A percentile compares a stretch with the other conserved stretches of the same genome.
These are phyloP conservation scores for Brassica hybrid DNA, from an alignment of 441 rosid species.

Conservation along the genomic window DNA sequence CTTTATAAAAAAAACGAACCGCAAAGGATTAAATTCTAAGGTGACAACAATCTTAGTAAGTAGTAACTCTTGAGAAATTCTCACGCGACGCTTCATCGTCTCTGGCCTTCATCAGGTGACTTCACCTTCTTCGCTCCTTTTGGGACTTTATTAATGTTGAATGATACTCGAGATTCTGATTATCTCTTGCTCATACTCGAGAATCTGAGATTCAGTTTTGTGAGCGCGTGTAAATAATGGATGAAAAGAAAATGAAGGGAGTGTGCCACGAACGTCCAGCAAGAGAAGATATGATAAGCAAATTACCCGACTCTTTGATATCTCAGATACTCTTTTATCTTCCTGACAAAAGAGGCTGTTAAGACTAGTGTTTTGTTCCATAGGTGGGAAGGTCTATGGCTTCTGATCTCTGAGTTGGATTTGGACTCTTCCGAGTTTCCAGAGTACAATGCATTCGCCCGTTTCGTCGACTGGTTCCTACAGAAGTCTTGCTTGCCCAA, in stretches of 20 bases:
- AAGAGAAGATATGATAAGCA: not conserved
- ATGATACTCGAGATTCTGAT: too few species aligned
- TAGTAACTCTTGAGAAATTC: too few species aligned
- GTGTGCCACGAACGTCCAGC: not conserved
- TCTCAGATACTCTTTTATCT: conserved; percentile 12
- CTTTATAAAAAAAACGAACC: too few species aligned
- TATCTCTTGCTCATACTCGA: too few species aligned
- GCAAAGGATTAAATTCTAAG: too few species aligned
- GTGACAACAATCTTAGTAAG: too few species aligned
- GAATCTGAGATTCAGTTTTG: too few species aligned
- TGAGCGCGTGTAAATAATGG: too few species aligned
- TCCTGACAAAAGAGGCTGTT: conserved; percentile 18
- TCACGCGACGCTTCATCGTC: too few species aligned
- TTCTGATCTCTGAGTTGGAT: not conserved
- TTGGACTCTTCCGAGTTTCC: not conserved
- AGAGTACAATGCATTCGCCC: conserved; percentile 4
- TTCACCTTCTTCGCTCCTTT: too few species aligned
- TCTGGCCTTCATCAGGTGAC: too few species aligned
- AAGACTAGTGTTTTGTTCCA: conserved; percentile 5
- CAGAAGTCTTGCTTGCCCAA: conserved; percentile 11
- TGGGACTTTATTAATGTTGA: too few species aligned
- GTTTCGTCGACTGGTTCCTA: conserved; percentile 1
- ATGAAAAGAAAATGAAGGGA: not conserved
- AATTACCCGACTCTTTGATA: not conserved
- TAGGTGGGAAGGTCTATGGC: conserved; percentile 12